Conservation (phyloP, 2,329 filamentous ascomycete genomes). For the Pseudopyricularia cyperi region DNA sequence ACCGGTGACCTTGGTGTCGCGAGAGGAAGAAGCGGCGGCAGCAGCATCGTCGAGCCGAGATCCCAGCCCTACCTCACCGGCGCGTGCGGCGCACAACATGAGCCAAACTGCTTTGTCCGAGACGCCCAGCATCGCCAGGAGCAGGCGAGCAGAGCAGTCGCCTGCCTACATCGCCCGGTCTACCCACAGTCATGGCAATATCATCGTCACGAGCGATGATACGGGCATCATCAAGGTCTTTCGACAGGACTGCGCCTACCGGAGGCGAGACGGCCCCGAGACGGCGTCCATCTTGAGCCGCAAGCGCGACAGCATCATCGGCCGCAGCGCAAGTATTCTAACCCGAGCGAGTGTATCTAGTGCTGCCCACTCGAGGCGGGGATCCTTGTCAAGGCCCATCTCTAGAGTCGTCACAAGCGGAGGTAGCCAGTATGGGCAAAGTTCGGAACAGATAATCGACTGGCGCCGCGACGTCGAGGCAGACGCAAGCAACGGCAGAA, state of each 20-base stretch:
- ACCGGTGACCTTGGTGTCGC: conserved; percentile 67
- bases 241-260: conserved; percentile 82
- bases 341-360: conserved; percentile 38
- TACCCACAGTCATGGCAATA: conserved; percentile 69
- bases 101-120: conserved; percentile 2
- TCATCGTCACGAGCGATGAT: conserved; percentile 84
- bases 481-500: conserved; percentile 13
- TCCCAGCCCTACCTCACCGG: conserved; percentile 1
- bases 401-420: background rate
- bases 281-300: conserved; percentile 64
- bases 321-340: conserved; percentile 41
- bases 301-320: conserved; percentile 47
- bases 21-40: conserved; percentile 39
- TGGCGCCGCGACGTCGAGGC: conserved; percentile 63
- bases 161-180: conserved; percentile 68
- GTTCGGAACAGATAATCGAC: conserved; percentile 66
- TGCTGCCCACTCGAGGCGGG: conserved; percentile 35
- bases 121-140: conserved; percentile 11
- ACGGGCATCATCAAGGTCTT: conserved; percentile 87
- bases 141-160: conserved; percentile 48
- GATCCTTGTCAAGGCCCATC: conserved; percentile 27
- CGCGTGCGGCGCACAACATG: conserved; percentile 4
- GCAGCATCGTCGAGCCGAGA: background rate
- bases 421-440: conserved; percentile 3
- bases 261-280: conserved; percentile 66